Evolutionary conservation across 176 grass and related monocot species (phyloP), one percentile per base, ranked within the genome.

Genomic region (Oryza coarctata): DNA sequence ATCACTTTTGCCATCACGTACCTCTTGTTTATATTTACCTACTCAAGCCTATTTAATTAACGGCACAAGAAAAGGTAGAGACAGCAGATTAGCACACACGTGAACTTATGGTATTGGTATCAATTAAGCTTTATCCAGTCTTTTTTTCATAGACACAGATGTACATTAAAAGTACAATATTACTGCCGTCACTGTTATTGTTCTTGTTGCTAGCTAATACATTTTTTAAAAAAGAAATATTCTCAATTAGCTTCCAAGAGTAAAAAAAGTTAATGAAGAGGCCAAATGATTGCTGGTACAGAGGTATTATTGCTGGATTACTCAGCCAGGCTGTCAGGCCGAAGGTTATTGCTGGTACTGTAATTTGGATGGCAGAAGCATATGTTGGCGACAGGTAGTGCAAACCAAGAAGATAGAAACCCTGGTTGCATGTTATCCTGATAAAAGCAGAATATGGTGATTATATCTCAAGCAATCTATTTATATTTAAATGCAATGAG

Each of bases 291-390:
- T n/a, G n/a, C n/a, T n/a, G n/a, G n/a, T n/a, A n/a, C n/a, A 74
- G 14, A 32, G 18, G 3, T 6, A 68, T 72, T 27, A 68, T 72
- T 27, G 25, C 9, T 39, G 69, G 20, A 68, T 81, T 82, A 84
- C 89, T 88, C 52, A 91, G 77, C 68, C 63, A 83, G 61, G 86
- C 91, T 76, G 88, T 88, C 65, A 94, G 75, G 43, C 45, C 83
- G 64, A 94, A 90, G 57, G 91, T 90, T 71, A 94, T 86, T 15
- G 85, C 88, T 66, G 91, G 91, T 18, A 90, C 83, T 36, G 85
- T 68, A 40, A 90, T 94, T 76, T 90, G 91, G 71, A 94, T 88
- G 9, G 88, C 91, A 83, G 91, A 94, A 77, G 91, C 91, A 86
- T 94, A 94, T 43, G 91, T 94, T 83, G 91, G 91, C 76, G 91